Evolutionary conservation across 75 land plant species (phyloP), one percentile per base, ranked within the genome.

Genomic region (Azolla pinnata): DNA sequence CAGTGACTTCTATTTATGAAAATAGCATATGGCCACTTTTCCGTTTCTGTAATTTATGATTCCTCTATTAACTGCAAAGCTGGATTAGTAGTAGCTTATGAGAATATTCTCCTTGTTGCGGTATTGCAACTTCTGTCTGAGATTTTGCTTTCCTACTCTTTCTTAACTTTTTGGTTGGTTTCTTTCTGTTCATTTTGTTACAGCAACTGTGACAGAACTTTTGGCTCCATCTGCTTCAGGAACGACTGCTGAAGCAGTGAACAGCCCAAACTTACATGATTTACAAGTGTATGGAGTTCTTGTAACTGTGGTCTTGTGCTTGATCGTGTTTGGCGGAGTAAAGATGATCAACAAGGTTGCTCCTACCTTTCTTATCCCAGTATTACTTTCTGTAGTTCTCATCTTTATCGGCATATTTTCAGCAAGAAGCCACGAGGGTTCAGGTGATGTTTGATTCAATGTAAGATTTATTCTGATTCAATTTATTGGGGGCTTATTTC

Each of bases 251-350:
- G 67, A 60, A 60, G 60, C 63, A 30, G 61, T 93, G 47, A 51
- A 59, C 17, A 81, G 74, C 62, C 87, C 96, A 33, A 93, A 72
- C 57, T 45, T 82, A 62, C 99, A 93, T 69, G 99, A 93, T 57
- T 63, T 93, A 24, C 99, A 93, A 68, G 68, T 93, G 32, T 93
- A 93, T 72, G 99, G 99, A 33, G 73, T 93, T 38, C 79, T 93
- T 64, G 81, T 89, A 52, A 93, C 99, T 24, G 81, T 90, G 55
- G 62, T 93, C 44, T 67, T 93, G 0, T 85, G 87, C 67, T 78
- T 89, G 65, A 86, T 93, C 66, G 99, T 93, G 28, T 93, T 93
- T 78, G 99, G 99, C 55, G 99, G 96, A 32, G 96, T 93, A 60
- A 89, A 93, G 74, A 93, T 89, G 45, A 89, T 93, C 61, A 93